These are phyloP conservation scores for Talaromyces sp. DNA, from an alignment of 2,329 filamentous ascomycete genomes.

Conservation along the genomic window DNA sequence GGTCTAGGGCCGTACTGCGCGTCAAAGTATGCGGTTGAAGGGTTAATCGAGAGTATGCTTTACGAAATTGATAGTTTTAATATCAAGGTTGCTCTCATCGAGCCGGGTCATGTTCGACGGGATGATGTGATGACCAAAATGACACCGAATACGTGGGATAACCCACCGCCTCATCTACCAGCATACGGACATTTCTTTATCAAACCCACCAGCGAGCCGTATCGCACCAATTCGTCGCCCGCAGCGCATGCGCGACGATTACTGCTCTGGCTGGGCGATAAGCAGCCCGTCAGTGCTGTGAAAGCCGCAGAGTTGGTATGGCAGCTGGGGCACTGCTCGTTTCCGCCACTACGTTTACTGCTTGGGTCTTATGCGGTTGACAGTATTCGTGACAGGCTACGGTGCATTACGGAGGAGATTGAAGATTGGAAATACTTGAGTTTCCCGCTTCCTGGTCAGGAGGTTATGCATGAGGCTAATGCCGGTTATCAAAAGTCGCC, in stretches of 20 bases:
- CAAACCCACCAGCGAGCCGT: conserved; percentile 78
- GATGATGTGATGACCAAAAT: conserved; percentile 59
- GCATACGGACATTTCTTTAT: conserved; percentile 91
- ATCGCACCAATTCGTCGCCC: conserved; percentile 72
- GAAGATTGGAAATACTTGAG: conserved; percentile 90
- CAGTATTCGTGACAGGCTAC: conserved; percentile 83
- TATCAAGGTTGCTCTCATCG: conserved; percentile 88
- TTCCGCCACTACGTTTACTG: conserved; percentile 81
- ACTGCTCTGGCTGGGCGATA: conserved; percentile 89
- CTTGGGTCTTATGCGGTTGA: conserved; percentile 93
- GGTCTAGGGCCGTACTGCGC: conserved; percentile 93
- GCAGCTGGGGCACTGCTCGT: conserved; percentile 93
- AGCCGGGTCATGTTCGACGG: conserved; percentile 81
- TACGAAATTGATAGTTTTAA: conserved; percentile 92
- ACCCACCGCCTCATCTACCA: conserved; percentile 56
- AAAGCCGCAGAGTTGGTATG: conserved; percentile 92
- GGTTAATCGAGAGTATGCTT: conserved; percentile 91
- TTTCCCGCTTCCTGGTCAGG: conserved; percentile 51
- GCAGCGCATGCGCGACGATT: conserved; percentile 86
- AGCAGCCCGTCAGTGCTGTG: conserved; percentile 86
- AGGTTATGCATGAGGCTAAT: not conserved
- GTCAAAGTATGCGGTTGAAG: conserved; percentile 95
- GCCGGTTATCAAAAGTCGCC: conserved; percentile 5
- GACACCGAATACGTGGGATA: conserved; percentile 28
- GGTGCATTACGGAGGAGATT: conserved; percentile 90